Conservation (phyloP, 768 basidiomycete genomes). For the Suillus subaureus region DNA sequence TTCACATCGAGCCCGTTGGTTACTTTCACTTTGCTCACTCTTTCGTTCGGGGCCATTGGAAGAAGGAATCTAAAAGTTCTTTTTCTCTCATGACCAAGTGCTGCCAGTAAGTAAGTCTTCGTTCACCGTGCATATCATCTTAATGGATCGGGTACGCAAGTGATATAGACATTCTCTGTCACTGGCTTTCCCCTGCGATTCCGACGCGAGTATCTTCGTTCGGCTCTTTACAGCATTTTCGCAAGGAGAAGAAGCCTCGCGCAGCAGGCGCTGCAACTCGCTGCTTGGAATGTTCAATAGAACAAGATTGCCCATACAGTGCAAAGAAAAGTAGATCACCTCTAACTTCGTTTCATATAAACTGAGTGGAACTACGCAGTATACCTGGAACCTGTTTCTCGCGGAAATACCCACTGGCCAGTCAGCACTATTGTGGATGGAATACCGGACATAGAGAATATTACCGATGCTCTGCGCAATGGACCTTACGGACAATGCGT, state of each 20-base stretch:
- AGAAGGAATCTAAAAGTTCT: conserved; percentile 63
- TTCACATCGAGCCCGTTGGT: conserved; percentile 85
- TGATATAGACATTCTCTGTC: conserved; percentile 83
- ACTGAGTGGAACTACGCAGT: conserved; percentile 47
- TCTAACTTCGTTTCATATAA: neutral
- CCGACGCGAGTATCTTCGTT: conserved; percentile 81
- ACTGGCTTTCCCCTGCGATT: conserved; percentile 68
- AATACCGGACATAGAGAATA: conserved; percentile 83
- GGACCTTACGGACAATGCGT: conserved; percentile 84
- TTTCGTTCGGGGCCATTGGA: conserved; percentile 85
- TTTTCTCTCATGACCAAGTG: conserved; percentile 90
- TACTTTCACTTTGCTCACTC: conserved; percentile 91
- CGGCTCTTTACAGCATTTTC: conserved; percentile 84
- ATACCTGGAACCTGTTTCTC: conserved; percentile 74
- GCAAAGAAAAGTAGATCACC: conserved; percentile 73
- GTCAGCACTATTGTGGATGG: conserved; percentile 72
- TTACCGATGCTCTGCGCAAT: conserved; percentile 67
- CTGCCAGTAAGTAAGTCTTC: conserved; percentile 72
- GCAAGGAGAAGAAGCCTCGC: conserved; percentile 67
- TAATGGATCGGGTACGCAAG: conserved; percentile 39
- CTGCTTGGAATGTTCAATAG: conserved; percentile 78
- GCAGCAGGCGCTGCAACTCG: conserved; percentile 66
- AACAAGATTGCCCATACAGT: conserved; percentile 79
- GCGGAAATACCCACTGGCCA: conserved; percentile 59
- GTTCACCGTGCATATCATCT: conserved; percentile 1